Evolutionary conservation across 768 basidiomycete species (phyloP).

Genomic region (Rhodotorula graminis): DNA sequence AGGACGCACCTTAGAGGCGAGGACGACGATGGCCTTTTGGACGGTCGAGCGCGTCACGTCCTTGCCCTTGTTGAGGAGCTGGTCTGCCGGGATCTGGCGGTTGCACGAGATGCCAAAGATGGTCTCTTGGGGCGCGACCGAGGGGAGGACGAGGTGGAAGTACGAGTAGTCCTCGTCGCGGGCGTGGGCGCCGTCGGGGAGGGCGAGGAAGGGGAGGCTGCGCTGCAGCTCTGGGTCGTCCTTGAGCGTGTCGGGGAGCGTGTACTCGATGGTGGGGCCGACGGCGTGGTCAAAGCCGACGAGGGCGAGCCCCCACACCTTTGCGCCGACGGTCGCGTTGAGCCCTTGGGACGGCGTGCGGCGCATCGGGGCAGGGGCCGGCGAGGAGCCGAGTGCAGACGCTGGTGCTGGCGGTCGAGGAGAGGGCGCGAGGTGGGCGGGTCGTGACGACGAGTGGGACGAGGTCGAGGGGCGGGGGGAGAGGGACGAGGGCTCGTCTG

Average conservation of each 20-base stretch:
- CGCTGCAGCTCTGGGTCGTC: conserved; percentile 78
- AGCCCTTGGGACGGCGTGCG: background rate
- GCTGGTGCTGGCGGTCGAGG: background rate
- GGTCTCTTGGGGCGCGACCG: conserved; percentile 59
- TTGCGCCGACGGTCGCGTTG: background rate
- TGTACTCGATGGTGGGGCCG: conserved; percentile 78
- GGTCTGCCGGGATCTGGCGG: conserved; percentile 78
- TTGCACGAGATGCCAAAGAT: conserved; percentile 97
- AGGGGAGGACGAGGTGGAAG: conserved; percentile 62
- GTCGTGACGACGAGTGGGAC: too few relatives aligned
- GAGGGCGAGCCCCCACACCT: conserved; percentile 25
- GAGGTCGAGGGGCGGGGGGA: too few relatives aligned
- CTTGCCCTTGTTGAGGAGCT: conserved; percentile 65
- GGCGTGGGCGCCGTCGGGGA: conserved; percentile 94
- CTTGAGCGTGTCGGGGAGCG: conserved; percentile 55
- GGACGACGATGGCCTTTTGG: conserved; percentile 93
- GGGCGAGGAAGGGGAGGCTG: conserved; percentile 86
- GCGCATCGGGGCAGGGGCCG: background rate
- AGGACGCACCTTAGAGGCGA: conserved; percentile 55
- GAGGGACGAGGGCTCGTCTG: too few relatives aligned
- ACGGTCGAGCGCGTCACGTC: conserved; percentile 94
- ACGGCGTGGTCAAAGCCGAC: conserved; percentile 55
- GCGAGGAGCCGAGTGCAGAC: background rate
- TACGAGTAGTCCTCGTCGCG: conserved; percentile 92
- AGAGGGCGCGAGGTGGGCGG: background rate